Conservation (phyloP, 768 basidiomycete genomes). For the Tubosaeta sp. region DNA sequence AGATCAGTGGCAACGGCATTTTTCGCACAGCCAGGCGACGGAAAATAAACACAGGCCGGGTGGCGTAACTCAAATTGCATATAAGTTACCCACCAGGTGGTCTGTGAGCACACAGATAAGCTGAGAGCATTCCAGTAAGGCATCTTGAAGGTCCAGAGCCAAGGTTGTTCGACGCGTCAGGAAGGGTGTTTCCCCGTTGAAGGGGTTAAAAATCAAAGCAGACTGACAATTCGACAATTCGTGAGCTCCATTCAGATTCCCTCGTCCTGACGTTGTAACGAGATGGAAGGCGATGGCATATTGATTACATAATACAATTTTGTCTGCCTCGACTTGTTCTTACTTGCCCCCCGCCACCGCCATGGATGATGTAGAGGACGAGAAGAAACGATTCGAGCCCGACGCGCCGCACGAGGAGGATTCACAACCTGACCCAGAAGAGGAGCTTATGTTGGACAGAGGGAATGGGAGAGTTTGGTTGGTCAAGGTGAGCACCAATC, state of each 20-base stretch:
- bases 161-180: no score
- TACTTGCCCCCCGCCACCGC: background rate
- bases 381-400: slow-evolving; percentile 70
- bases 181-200: no score
- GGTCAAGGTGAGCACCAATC: slow-evolving; percentile 60
- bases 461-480: slow-evolving; percentile 78
- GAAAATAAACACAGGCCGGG: background rate
- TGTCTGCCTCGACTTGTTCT: background rate
- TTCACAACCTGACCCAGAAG: slow-evolving; percentile 72
- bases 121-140: no score
- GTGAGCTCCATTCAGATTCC: no score
- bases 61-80: background rate
- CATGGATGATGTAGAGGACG: slow-evolving; percentile 50
- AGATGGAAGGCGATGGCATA: background rate
- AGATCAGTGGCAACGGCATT: background rate
- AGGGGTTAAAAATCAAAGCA: background rate
- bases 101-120: no score
- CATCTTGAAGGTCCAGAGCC: background rate
- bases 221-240: background rate
- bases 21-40: background rate
- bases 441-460: slow-evolving; percentile 73
- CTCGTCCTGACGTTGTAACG: no score
- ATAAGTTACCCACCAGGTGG: background rate
- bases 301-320: background rate
- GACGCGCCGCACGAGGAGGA: slow-evolving; percentile 53